A percentile compares a stretch with the other conserved stretches of the same genome.
Conservation (phyloP, 768 basidiomycete species). For the Phylloporus scabripes region DNA sequence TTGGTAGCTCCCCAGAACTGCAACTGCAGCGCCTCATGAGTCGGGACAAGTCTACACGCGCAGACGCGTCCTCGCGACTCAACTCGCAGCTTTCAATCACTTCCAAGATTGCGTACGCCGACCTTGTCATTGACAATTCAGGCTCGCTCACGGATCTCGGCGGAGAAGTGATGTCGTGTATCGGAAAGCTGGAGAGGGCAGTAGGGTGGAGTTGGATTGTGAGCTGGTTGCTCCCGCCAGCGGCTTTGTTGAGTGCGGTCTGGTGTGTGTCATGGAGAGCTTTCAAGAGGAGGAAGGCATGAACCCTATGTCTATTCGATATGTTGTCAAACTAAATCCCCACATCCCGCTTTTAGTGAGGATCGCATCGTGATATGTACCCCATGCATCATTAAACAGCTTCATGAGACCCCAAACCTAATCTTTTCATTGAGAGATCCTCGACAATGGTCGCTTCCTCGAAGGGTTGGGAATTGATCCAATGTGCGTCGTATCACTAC, state of each 20-base stretch:
- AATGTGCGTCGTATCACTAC: too few relatives aligned
- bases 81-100: constrained; percentile 75
- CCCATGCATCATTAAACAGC: too few relatives aligned
- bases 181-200: constrained; percentile 39
- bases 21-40: constrained; percentile 80
- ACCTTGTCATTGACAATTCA: constrained; percentile 85
- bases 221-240: constrained; percentile 58
- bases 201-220: constrained; percentile 56
- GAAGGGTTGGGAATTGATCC: too few relatives aligned
- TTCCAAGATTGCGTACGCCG: constrained; percentile 79
- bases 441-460: too few relatives aligned
- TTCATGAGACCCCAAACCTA: too few relatives aligned
- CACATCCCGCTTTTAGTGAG: too few relatives aligned
- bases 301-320: not conserved
- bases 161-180: constrained; percentile 36
- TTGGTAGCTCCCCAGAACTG: constrained; percentile 64
- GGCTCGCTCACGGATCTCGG: constrained; percentile 67
- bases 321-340: not conserved
- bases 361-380: too few relatives aligned
- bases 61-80: constrained; percentile 71
- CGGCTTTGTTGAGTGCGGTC: constrained; percentile 44
- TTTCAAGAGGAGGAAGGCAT: constrained; percentile 18
- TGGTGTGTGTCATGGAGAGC: constrained; percentile 35
- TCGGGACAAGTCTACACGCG: constrained; percentile 60
- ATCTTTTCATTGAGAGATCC: too few relatives aligned